Evolutionary conservation across 257 asterid species (phyloP).

Genomic region (Apocynum venetum): DNA sequence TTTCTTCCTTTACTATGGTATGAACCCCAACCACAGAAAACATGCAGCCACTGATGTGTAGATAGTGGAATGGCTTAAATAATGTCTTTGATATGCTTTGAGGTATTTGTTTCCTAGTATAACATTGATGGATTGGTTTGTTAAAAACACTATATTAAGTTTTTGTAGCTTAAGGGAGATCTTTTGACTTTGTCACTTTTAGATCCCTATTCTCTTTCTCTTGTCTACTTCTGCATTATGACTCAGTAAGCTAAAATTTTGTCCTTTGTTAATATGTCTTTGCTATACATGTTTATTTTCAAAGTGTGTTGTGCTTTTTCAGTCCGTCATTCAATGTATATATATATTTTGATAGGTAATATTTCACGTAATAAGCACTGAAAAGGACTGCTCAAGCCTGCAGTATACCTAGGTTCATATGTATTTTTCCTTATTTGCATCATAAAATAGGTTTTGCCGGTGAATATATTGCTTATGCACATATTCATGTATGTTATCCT

Average conservation of each 20-base stretch:
- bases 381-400: background rate
- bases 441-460: background rate
- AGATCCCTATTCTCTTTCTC: background rate
- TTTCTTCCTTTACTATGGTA: background rate
- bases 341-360: background rate
- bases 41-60: background rate
- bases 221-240: background rate
- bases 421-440: background rate
- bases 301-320: background rate
- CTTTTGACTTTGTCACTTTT: background rate
- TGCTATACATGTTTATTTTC: background rate
- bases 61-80: background rate
- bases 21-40: background rate
- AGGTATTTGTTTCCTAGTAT: background rate
- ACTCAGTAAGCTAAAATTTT: background rate
- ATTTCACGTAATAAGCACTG: background rate
- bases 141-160: conserved; percentile 3
- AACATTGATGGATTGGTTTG: background rate
- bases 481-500: conserved; percentile 5
- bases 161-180: background rate
- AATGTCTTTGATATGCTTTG: background rate
- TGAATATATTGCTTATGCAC: background rate
- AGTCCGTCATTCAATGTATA: background rate
- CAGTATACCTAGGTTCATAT: background rate
- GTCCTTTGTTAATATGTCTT: background rate